Percentiles rank a stretch among this genome's conserved stretches.
phyloP scores from a whole-genome alignment of 768 basidiomycete genomes.

The Hebeloma cylindrosporum region DNA sequence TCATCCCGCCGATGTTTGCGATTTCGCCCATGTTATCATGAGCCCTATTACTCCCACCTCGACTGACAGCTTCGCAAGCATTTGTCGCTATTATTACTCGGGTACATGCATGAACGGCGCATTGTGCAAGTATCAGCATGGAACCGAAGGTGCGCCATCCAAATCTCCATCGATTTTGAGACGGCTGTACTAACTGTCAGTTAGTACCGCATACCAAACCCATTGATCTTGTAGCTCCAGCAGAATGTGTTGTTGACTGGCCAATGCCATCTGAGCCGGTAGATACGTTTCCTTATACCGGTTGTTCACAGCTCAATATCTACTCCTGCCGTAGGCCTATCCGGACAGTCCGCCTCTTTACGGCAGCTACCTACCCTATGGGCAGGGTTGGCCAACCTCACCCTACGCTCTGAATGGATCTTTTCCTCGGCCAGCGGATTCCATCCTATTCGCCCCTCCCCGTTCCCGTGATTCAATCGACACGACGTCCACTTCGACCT shows the following conservation, averaged over 20 bases:
- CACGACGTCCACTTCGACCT: slow-evolving; percentile 23
- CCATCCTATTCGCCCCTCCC: slow-evolving; percentile 16
- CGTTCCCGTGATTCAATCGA: slow-evolving; percentile 28
- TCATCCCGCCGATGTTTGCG: slow-evolving; percentile 44
- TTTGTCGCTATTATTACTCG: slow-evolving; percentile 36
- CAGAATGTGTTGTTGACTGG: slow-evolving; percentile 16
- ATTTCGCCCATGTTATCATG: slow-evolving; percentile 44
- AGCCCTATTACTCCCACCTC: slow-evolving; percentile 24
- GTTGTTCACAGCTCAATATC: not conserved
- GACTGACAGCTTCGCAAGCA: slow-evolving; percentile 4
- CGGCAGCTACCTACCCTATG: slow-evolving; percentile 16
- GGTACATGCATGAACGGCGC: slow-evolving; percentile 39
- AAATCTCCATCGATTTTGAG: not conserved
- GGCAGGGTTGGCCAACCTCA: slow-evolving; percentile 20
- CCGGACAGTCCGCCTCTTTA: slow-evolving; percentile 13
- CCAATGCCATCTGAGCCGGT: slow-evolving; percentile 19
- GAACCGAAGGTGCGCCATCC: slow-evolving; percentile 20
- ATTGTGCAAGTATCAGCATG: slow-evolving; percentile 40
- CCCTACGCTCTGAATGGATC: slow-evolving; percentile 8
- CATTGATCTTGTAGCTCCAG: not conserved
- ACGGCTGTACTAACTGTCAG: no score
- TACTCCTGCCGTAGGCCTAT: slow-evolving; percentile 11
- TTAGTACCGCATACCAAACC: no score
- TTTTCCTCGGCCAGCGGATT: slow-evolving; percentile 18
- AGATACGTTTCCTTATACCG: slow-evolving; percentile 6